Evolutionary conservation across 352 stramenopile species (phyloP).

Genomic region (Phytophthora ohioensis): DNA sequence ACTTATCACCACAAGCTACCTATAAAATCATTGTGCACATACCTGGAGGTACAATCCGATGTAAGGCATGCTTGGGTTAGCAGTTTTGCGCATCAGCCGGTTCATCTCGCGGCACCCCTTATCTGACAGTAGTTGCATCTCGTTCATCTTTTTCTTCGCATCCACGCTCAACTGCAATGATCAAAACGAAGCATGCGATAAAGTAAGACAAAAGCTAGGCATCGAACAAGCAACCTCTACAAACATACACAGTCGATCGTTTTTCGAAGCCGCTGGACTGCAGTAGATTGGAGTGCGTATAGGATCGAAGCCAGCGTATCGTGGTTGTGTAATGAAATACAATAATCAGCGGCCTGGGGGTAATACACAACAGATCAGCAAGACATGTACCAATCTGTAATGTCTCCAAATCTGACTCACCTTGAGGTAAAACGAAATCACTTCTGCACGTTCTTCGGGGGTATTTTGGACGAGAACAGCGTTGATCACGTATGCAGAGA

Average conservation of each 20-base stretch:
- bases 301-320: constrained; percentile 87
- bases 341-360: constrained; percentile 71
- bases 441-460: constrained; percentile 66
- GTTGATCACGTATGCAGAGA: constrained; percentile 87
- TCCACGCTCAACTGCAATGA: constrained; percentile 54
- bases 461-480: constrained; percentile 77
- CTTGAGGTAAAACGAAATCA: constrained; percentile 83
- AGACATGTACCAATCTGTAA: background rate
- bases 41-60: constrained; percentile 89
- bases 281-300: constrained; percentile 88
- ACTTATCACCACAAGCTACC: constrained; percentile 3
- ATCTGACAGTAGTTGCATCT: constrained; percentile 83
- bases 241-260: constrained; percentile 78
- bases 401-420: constrained; percentile 35
- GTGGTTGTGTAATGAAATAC: constrained; percentile 80
- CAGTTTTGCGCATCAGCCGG: constrained; percentile 76
- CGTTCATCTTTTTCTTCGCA: constrained; percentile 79
- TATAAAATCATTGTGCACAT: background rate
- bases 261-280: constrained; percentile 80
- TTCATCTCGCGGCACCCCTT: constrained; percentile 90
- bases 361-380: constrained; percentile 13
- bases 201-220: background rate
- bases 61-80: constrained; percentile 87
- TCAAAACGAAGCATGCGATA: constrained; percentile 2
- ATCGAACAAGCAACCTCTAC: background rate